Base-by-base conservation (phyloP, 352 stramenopile genomes). In the Phytophthora quininea region DNA sequence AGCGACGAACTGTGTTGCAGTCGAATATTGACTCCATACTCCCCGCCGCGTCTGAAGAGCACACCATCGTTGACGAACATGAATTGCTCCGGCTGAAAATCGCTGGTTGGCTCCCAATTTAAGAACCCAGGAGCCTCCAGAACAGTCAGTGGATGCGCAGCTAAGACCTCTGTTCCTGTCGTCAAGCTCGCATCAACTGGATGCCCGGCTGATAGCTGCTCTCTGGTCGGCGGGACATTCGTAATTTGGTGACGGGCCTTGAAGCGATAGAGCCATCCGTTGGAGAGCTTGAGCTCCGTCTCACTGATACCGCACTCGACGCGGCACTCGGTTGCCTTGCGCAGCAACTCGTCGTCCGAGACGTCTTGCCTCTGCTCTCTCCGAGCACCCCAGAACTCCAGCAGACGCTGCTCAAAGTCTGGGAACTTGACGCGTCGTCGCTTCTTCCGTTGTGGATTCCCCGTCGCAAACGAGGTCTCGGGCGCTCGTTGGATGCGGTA, bases 241-340 rank as follows among this genome's bases (percentile, higher is more conserved):
- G 66, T 52, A 14, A 78, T 29, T 10, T 62, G 38, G 49, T 81
- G 73, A 9, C 76, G 66, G 56, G 75, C 76, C 52, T 84, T 84
- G 51, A 84, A 84, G 15, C 69, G 75, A 46, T 84, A 55, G 47
- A 84, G 42, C 76, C 76, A 84, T 19, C 76, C 76, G 43, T 84
- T 84, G 56, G 73, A 81, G 19, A 84, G 63, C 67, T 79, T 79
- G 31, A 84, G 73, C 42, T 75, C 65, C 49, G 66, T 54, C 30
- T 76, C 59, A 8, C 50, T 15, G 40, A 84, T 81, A 32, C 73
- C 70, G 37, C 76, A 73, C 3, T 62, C 64, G n/a, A 57, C 54
- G 11, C 76, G 76, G 11, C 81, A 48, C 58, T 81, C 67, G 8
- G 62, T 57, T 2, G 76, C 76, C 11, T 62, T 57, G 3, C 62